Base-by-base conservation (phyloP, 2,329 filamentous ascomycete species). In the Colletotrichum endophyticum region DNA sequence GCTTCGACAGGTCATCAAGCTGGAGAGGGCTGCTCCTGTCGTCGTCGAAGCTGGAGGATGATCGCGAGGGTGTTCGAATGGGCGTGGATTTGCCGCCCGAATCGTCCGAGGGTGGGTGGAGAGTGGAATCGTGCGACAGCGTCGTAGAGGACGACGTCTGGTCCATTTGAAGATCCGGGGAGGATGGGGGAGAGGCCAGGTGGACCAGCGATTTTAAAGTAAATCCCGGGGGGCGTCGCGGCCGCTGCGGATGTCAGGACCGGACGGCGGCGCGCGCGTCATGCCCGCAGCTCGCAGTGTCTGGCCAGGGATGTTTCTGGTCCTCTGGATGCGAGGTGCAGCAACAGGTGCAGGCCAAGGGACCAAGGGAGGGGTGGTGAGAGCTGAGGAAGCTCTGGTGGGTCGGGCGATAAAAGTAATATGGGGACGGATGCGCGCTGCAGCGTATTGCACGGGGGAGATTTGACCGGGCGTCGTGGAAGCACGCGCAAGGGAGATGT, bases 51-150 rank as follows among this genome's bases (percentile, higher is more conserved):
- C 70, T 71, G 66, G 66, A 76, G 34, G 68, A 71, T 9, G 77
- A 78, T 72, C 62, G 73, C 44, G 77, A 78, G 30, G 75, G 75
- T n/a, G 77, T 78, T 34, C 72, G 67, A 7, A 77, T 71, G 5
- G 72, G 69, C 4, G 75, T 77, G 13, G 77, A 69, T 34, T 70
- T 70, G 5, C 56, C 72, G 39, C 49, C 69, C 53, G 69, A 78
- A 49, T 72, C 61, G 66, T 72, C 44, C 63, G 64, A 66, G 36
- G 66, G 34, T 56, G 32, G 62, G 8, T 25, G 67, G 61, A 32
- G 59, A 25, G 66, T 71, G 32, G 62, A 75, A 63, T 30, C 30
- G 59, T 66, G 66, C 53, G 70, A 67, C 69, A 66, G 59, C 36
- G 73, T 76, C 66, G 70, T 62, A 36, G 76, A 70, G n/a, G 25